A percentile compares a stretch with the other conserved stretches of the same genome.
These are phyloP conservation scores for Pleomassaria siparia DNA, from an alignment of 2,329 filamentous ascomycete genomes.

Conservation along the genomic window DNA sequence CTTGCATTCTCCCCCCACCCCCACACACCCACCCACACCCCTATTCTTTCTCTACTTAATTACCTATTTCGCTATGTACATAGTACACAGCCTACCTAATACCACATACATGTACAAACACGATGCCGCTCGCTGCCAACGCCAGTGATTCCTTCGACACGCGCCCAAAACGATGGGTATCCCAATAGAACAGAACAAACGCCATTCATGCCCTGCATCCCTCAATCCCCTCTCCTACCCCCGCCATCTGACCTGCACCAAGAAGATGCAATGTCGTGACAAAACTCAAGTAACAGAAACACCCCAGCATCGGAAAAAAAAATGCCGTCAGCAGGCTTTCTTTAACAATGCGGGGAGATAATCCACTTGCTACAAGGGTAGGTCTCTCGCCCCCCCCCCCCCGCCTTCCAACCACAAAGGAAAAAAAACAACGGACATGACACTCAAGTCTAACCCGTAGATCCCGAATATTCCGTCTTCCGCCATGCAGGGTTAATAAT, in stretches of 20 bases:
- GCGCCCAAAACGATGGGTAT: conserved; percentile 28
- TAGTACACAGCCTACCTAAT: not conserved
- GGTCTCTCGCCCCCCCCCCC: conserved; percentile 29
- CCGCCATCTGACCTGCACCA: conserved; percentile 10
- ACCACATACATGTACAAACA: not conserved
- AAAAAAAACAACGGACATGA: conserved; percentile 6
- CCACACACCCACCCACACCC: not conserved
- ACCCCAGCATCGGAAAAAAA: conserved; percentile 19
- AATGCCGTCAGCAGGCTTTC: conserved; percentile 13
- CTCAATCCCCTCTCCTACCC: conserved; percentile 12
- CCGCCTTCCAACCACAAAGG: conserved; percentile 8
- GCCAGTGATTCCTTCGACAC: conserved; percentile 3
- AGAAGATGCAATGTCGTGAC: conserved; percentile 17
- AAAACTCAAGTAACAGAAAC: conserved; percentile 40
- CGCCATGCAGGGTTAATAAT: conserved; percentile 1
- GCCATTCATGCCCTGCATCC: conserved; percentile 34
- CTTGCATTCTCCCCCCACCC: conserved; percentile 7
- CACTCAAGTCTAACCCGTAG: conserved; percentile 24
- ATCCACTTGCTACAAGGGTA: conserved; percentile 33
- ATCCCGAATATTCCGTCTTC: conserved; percentile 13
- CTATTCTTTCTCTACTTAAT: conserved; percentile 3
- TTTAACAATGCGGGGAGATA: conserved; percentile 40
- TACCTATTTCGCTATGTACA: conserved; percentile 8
- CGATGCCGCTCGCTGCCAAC: not conserved
- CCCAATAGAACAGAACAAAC: conserved; percentile 34